Conservation (phyloP, 305 asterid species). For the Rubia balearica region DNA sequence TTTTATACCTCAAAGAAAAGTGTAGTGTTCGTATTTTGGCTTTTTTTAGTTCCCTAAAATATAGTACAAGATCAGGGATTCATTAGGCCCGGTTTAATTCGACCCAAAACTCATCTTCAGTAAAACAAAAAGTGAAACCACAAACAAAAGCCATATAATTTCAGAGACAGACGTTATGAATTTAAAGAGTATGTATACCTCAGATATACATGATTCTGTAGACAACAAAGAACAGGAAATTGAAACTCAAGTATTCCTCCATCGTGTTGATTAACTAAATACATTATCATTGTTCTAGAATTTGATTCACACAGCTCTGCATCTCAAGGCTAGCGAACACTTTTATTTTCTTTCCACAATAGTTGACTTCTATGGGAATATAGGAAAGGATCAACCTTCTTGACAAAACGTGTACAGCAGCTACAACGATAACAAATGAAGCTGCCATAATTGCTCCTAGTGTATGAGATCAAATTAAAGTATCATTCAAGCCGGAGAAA, state of each 20-base stretch:
- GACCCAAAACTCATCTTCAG: neutral
- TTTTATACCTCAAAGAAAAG: neutral
- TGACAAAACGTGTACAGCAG: neutral
- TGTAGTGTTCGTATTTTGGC: neutral
- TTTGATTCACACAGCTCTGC: neutral
- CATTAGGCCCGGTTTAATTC: neutral
- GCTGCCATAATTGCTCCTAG: neutral
- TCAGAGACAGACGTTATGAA: neutral
- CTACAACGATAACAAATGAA: neutral
- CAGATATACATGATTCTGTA: neutral
- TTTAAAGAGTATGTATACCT: too few relatives aligned
- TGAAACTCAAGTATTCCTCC: neutral
- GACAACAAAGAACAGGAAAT: neutral
- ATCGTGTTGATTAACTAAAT: neutral
- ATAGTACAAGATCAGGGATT: neutral
- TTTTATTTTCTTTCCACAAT: neutral
- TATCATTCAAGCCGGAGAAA: neutral
- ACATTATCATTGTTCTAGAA: neutral
- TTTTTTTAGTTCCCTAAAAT: neutral
- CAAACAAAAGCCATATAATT: neutral
- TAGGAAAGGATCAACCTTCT: neutral
- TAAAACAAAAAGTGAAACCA: neutral
- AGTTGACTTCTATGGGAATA: neutral
- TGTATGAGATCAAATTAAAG: neutral
- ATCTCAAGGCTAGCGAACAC: neutral